phyloP scores from a whole-genome alignment of 495 filamentous ascomycete genomes.

The Staphylotrichum tortipilum region DNA sequence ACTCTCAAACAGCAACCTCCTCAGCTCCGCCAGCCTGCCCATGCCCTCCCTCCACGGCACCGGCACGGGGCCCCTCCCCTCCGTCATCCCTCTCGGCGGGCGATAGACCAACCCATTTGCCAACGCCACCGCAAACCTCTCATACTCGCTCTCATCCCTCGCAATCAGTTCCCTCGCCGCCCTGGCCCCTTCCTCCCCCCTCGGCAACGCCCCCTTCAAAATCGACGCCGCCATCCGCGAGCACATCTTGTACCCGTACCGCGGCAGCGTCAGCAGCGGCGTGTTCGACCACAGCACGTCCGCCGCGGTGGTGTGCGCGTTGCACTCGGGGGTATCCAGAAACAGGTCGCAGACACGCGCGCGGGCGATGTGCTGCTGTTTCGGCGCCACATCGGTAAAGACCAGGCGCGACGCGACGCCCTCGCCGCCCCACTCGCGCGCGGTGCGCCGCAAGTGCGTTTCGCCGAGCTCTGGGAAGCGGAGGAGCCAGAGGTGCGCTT shows the following conservation, averaged over 20 bases:
- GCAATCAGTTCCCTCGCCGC: slow-evolving; percentile 73
- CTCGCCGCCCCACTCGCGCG: slow-evolving; percentile 72
- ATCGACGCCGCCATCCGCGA: slow-evolving; percentile 96
- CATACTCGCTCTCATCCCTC: slow-evolving; percentile 68
- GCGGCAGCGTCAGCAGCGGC: slow-evolving; percentile 85
- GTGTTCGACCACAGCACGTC: slow-evolving; percentile 96
- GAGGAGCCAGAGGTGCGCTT: slow-evolving; percentile 89
- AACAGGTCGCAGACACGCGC: slow-evolving; percentile 91
- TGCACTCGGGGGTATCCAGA: slow-evolving; percentile 95
- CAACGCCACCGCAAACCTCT: slow-evolving; percentile 66
- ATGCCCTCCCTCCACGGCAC: slow-evolving; percentile 45
- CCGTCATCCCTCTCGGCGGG: background rate
- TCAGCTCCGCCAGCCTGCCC: slow-evolving; percentile 65
- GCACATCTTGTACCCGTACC: slow-evolving; percentile 98
- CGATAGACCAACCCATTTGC: slow-evolving; percentile 60
- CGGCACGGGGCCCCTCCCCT: background rate
- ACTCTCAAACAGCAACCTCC: slow-evolving; percentile 70
- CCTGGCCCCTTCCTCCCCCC: slow-evolving; percentile 51
- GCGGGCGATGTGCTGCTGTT: slow-evolving; percentile 86
- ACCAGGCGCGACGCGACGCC: slow-evolving; percentile 85
- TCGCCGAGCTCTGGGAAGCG: slow-evolving; percentile 94
- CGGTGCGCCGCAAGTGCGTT: slow-evolving; percentile 69
- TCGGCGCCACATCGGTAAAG: slow-evolving; percentile 95
- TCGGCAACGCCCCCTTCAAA: slow-evolving; percentile 77
- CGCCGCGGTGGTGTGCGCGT: slow-evolving; percentile 94